Evolutionary conservation across 176 grass and related monocot species (phyloP).

Genomic region (Leersia perrieri): DNA sequence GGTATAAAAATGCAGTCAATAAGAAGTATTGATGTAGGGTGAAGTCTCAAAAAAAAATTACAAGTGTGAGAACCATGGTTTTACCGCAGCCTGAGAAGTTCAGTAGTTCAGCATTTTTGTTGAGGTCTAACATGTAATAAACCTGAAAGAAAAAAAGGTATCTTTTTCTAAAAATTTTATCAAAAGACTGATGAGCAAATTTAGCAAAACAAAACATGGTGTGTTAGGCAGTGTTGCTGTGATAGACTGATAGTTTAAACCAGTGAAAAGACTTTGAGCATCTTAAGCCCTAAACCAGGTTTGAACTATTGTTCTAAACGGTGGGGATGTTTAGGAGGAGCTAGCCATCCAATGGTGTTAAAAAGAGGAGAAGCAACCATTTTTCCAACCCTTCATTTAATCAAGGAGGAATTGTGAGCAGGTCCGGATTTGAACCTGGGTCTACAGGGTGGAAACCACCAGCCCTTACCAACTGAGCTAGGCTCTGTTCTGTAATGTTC

Average conservation of each 20-base stretch:
- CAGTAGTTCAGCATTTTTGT: conserved; percentile 57
- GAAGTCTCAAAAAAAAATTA: conserved; percentile 11
- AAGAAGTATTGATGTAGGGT: background rate
- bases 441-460: too few species aligned
- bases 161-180: conserved; percentile 8
- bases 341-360: too few species aligned
- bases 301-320: too few species aligned
- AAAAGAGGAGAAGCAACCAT: too few species aligned
- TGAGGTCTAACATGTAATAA: conserved; percentile 92
- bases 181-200: background rate
- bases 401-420: too few species aligned
- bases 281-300: background rate
- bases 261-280: background rate
- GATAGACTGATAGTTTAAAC: conserved; percentile 6
- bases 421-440: too few species aligned
- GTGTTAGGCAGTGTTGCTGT: background rate
- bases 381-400: too few species aligned
- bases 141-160: conserved; percentile 54
- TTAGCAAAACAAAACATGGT: background rate
- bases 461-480: too few species aligned
- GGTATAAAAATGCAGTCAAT: background rate
- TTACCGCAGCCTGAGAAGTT: conserved; percentile 99
- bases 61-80: conserved; percentile 21
- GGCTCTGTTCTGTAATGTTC: too few species aligned
- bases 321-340: too few species aligned